These are phyloP conservation scores for Aspergillus chevalieri DNA, from an alignment of 2,329 filamentous ascomycete genomes.

Conservation along the genomic window DNA sequence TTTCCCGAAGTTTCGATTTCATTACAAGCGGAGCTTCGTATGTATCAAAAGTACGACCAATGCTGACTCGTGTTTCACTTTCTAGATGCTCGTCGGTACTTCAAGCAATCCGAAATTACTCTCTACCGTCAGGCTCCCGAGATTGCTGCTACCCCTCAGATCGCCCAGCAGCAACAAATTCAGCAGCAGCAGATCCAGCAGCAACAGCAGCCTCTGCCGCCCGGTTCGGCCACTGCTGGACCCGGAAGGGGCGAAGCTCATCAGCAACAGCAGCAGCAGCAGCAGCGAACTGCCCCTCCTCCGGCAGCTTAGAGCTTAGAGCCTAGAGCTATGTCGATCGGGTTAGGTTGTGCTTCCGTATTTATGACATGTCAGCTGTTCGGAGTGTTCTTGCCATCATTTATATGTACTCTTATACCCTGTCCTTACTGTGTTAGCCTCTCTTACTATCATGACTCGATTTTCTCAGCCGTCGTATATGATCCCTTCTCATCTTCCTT, in stretches of 20 bases:
- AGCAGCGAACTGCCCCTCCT: slow-evolving; percentile 15
- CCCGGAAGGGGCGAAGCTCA: slow-evolving; percentile 21
- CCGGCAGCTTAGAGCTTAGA: slow-evolving; percentile 18
- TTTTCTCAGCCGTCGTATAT: background rate
- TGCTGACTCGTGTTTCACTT: slow-evolving; percentile 6
- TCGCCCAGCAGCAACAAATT: slow-evolving; percentile 35
- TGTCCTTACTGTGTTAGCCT: background rate
- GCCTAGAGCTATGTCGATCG: background rate
- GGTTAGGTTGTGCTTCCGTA: slow-evolving; percentile 4
- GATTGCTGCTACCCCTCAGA: slow-evolving; percentile 35
- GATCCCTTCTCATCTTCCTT: background rate
- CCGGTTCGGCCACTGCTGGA: slow-evolving; percentile 30
- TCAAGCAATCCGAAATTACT: slow-evolving; percentile 98
- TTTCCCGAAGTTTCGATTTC: slow-evolving; percentile 1
- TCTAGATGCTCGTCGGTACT: slow-evolving; percentile 87
- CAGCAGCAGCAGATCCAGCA: slow-evolving; percentile 33
- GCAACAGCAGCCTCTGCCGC: slow-evolving; percentile 30
- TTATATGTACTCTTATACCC: background rate
- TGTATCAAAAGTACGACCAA: background rate
- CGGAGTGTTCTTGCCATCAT: background rate
- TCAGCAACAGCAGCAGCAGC: slow-evolving; percentile 7
- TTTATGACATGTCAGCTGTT: background rate
- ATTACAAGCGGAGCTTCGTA: slow-evolving; percentile 6
- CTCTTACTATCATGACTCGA: background rate
- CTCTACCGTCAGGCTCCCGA: slow-evolving; percentile 71